Evolutionary conservation across 352 stramenopile species (phyloP).

Genomic region (Globisporangium carolinianum): DNA sequence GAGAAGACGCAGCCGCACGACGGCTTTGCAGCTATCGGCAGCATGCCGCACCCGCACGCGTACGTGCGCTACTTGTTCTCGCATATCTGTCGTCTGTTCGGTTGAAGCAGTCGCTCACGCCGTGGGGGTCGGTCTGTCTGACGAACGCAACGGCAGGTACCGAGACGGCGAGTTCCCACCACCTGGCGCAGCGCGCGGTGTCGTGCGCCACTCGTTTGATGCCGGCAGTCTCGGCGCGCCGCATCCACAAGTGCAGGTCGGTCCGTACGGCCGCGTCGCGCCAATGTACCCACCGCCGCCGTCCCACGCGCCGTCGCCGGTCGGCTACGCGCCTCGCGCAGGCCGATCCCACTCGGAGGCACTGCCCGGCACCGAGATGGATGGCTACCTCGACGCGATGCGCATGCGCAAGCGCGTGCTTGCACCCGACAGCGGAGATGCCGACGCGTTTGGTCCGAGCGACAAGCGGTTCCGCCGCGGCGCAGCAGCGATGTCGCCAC

Average conservation of each 20-base stretch:
- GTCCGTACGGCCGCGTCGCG: slow-evolving; percentile 16
- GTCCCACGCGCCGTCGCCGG: slow-evolving; percentile 2
- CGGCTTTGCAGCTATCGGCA: slow-evolving; percentile 16
- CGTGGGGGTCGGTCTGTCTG: background rate
- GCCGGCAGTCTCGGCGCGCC: slow-evolving; percentile 37
- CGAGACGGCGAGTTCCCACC: slow-evolving; percentile 32
- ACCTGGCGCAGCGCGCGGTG: slow-evolving; percentile 13
- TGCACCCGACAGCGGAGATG: slow-evolving; percentile 22
- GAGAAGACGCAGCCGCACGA: slow-evolving; percentile 40
- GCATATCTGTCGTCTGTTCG: background rate
- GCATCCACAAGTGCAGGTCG: slow-evolving; percentile 7
- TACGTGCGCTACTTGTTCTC: slow-evolving; percentile 9
- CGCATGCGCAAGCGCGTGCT: slow-evolving; percentile 57
- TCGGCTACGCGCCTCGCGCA: slow-evolving; percentile 27
- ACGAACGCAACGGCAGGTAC: slow-evolving; percentile 5
- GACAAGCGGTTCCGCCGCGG: slow-evolving; percentile 45
- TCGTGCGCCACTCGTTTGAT: slow-evolving; percentile 64
- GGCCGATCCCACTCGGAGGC: slow-evolving; percentile 69
- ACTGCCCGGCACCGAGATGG: slow-evolving; percentile 29
- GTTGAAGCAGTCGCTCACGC: too few relatives aligned
- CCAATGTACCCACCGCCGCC: slow-evolving; percentile 20
- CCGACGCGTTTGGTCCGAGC: slow-evolving; percentile 10
- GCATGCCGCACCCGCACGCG: slow-evolving; percentile 11
- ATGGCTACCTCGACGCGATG: slow-evolving; percentile 65
- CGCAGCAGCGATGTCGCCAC: slow-evolving; percentile 45